Percentiles rank a stretch among this genome's conserved stretches.
phyloP scores from a whole-genome alignment of 805 yeast genomes.

The Candida adriatica region DNA sequence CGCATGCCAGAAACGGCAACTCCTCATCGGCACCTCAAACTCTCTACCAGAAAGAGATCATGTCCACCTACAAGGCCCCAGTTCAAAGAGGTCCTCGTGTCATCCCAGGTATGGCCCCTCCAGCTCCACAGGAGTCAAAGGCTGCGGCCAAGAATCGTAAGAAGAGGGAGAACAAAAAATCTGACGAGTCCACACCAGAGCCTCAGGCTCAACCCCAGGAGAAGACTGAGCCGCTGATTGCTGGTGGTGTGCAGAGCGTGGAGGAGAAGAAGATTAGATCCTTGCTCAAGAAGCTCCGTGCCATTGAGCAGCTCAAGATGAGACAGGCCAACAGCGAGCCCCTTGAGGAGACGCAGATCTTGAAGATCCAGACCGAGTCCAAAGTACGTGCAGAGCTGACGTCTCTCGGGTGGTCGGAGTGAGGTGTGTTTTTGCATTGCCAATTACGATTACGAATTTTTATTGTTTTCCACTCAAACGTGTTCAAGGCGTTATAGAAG shows the following conservation, averaged over 20 bases:
- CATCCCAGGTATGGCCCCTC: constrained; percentile 55
- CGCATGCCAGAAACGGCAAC: constrained; percentile 67
- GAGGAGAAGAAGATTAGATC: constrained; percentile 93
- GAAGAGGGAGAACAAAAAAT: constrained; percentile 62
- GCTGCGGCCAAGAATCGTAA: constrained; percentile 68
- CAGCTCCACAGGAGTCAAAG: constrained; percentile 43
- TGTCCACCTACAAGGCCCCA: constrained; percentile 24
- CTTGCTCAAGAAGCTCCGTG: constrained; percentile 85
- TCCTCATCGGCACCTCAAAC: constrained; percentile 34
- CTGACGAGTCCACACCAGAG: constrained; percentile 14
- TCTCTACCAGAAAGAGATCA: constrained; percentile 51
- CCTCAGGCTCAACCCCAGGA: constrained; percentile 13
- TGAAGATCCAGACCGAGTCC: constrained; percentile 83
- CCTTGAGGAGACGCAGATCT: constrained; percentile 87
- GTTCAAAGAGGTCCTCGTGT: constrained; percentile 31
- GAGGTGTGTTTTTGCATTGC: not conserved
- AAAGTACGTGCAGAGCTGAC: constrained; percentile 70
- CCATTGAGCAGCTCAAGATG: constrained; percentile 85
- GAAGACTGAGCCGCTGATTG: constrained; percentile 32
- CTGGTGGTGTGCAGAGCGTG: constrained; percentile 59
- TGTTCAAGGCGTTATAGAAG: too few relatives aligned
- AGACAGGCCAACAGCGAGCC: constrained; percentile 79
- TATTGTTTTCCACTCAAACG: too few relatives aligned
- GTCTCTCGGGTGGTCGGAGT: constrained; percentile 64
- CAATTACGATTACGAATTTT: too few relatives aligned